Base-by-base conservation (phyloP, 805 yeast genomes). In the Starmerella roubikii region DNA sequence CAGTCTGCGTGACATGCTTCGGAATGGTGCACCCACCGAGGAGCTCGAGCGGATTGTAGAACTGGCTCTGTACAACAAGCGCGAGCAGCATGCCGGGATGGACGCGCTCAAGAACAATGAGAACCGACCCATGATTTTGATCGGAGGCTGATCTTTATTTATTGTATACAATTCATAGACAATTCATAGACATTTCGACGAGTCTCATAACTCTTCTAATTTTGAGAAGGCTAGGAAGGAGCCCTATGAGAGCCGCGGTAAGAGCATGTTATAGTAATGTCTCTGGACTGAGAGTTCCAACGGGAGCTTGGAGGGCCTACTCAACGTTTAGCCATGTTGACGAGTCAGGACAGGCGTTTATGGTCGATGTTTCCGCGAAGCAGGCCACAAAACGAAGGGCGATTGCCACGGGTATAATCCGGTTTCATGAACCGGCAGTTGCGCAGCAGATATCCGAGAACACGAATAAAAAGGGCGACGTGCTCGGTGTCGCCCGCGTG, bases 111-210 rank as follows among this genome's bases (percentile, higher is more conserved):
- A 66, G 34, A 59, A 59, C 23, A 49, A 62, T 56, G 65, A 69
- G 30, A 71, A 71, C 50, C 52, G 76, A 39, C 75, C 76, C 8
- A 71, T 71, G 76, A 68, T 71, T 30, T 50, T 71, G 44, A 71
- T 71, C 40, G 76, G 76, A 46, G 76, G 76, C 55, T 70, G 47
- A 50, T n/a, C n/a, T n/a, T n/a, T n/a, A n/a, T n/a, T n/a, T n/a
- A n/a, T n/a, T n/a, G 51, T 47, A 26, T 26, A 13, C n/a, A 12
- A 22, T 22, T 22, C 24, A 22, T 22, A 22, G 24, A 22, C 24
- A 22, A 22, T 8, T 22, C 10, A 22, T 8, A 22, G 10, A 22
- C 7, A 22, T 22, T n/a, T n/a, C n/a, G n/a, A n/a, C n/a, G n/a
- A n/a, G n/a, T n/a, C n/a, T n/a, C n/a, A n/a, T n/a, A n/a, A n/a